Base-by-base conservation (phyloP, 495 filamentous ascomycete species). In the Letharia lupina region DNA sequence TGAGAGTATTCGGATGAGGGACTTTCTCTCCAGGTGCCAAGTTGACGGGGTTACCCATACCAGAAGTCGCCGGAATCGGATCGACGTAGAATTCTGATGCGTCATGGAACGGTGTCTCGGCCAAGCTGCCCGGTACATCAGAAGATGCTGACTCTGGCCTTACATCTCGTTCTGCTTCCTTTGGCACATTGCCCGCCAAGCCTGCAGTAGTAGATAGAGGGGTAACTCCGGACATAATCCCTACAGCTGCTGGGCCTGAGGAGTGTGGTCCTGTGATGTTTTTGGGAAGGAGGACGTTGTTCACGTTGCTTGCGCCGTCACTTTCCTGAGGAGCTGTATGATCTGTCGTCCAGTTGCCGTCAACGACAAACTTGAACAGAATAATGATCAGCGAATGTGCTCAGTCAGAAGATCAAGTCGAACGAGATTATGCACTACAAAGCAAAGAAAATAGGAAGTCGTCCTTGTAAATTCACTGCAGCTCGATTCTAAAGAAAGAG, bases 301-400 rank as follows among this genome's bases (percentile, higher is more conserved):
- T 97, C 64, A 89, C 79, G 81, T 91, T 94, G 67, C 87, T 84
- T 61, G 83, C 76, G 57, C 81, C 81, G 81, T 96, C 94, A 67
- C 80, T 82, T 77, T 96, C 91, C 76, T 89, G 84, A 39, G 89
- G 89, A 33, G 85, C 87, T 61, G 85, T 83, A 70, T 85, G 86
- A 73, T 96, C 89, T 68, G 86, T 89, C 33, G 83, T 85, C 94
- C 94, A 98, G 66, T 79, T 82, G 54, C 85, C 87, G 83, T 98
- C 92, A 57, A 95, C 93, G 69, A 98, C 89, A 77, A 96, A 98
- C 91, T 96, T 73, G 31, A 59, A 31, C 16, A 67, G 13, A 18
- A 61, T 6, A 23, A 54, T 15, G 8, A 28, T 66, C 59, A 66
- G 64, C 48, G 28, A 60, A 42, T 33, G 45, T 33, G 18, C 41